Evolutionary conservation across 1,139 yeast genomes (phyloP).

Genomic region (Fermentozyma sake): DNA sequence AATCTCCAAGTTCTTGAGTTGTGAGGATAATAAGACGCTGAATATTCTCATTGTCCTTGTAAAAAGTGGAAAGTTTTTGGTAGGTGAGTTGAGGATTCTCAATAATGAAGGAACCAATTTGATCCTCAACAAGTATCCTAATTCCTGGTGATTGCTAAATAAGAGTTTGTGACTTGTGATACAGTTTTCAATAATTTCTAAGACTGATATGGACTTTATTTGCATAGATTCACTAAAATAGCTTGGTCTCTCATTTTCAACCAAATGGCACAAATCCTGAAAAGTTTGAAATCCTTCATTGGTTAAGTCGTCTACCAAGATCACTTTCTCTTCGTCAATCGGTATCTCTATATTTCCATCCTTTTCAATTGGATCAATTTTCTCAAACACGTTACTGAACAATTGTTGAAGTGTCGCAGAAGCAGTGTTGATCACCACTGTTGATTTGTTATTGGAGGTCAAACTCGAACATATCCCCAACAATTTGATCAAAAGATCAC

Average conservation of each 20-base stretch:
- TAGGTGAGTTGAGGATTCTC: constrained; percentile 55
- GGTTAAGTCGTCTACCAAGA: constrained; percentile 48
- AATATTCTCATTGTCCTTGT: constrained; percentile 74
- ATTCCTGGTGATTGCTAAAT: constrained; percentile 58
- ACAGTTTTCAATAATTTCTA: constrained; percentile 76
- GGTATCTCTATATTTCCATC: constrained; percentile 21
- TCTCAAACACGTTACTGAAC: constrained; percentile 70
- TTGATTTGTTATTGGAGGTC: constrained; percentile 63
- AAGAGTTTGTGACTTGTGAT: constrained; percentile 49
- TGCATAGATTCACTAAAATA: constrained; percentile 41
- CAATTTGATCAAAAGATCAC: constrained; percentile 52
- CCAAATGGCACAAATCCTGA: constrained; percentile 63
- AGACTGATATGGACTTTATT: constrained; percentile 63
- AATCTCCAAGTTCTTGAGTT: constrained; percentile 56
- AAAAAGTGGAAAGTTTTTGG: constrained; percentile 60
- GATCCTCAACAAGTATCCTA: constrained; percentile 59
- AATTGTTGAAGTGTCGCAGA: constrained; percentile 89
- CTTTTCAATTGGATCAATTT: constrained; percentile 14
- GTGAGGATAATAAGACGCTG: constrained; percentile 55
- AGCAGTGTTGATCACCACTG: constrained; percentile 86
- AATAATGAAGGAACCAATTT: constrained; percentile 73
- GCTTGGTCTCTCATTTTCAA: constrained; percentile 54
- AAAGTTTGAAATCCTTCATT: constrained; percentile 69
- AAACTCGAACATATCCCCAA: constrained; percentile 67
- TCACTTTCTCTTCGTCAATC: constrained; percentile 40